phyloP scores from a whole-genome alignment of 73 alveolate species.

The Tetrahymena malaccensis region DNA sequence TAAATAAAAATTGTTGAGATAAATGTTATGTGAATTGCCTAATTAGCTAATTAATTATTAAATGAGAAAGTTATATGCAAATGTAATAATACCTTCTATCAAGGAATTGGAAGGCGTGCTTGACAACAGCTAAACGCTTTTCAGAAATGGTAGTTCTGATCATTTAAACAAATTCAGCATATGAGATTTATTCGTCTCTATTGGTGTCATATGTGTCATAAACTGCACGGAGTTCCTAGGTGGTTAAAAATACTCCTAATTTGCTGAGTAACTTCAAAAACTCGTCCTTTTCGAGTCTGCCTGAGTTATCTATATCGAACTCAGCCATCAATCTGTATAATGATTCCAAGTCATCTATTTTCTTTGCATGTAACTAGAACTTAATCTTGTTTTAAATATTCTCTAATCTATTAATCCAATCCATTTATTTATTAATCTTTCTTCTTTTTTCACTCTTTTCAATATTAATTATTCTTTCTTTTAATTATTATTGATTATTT shows the following conservation, averaged over 20 bases:
- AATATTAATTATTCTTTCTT: not conserved
- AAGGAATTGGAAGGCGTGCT: conserved; percentile 54
- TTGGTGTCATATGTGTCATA: conserved; percentile 61
- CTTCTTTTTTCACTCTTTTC: not conserved
- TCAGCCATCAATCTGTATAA: conserved; percentile 22
- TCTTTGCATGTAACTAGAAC: conserved; percentile 62
- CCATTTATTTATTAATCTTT: conserved; percentile 34
- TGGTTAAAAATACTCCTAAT: conserved; percentile 68
- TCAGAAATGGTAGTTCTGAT: conserved; percentile 57
- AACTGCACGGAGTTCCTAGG: conserved; percentile 65
- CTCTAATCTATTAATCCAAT: conserved; percentile 67
- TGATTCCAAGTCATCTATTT: conserved; percentile 50
- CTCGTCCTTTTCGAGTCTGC: conserved; percentile 63
- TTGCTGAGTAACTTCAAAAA: conserved; percentile 63
- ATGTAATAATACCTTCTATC: conserved; percentile 19
- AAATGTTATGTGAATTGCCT: not conserved
- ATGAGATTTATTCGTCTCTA: conserved; percentile 63
- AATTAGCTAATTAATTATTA: not conserved
- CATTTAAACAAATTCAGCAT: conserved; percentile 57
- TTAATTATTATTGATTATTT: not conserved
- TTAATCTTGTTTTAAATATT: conserved; percentile 57
- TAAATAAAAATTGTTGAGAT: not conserved
- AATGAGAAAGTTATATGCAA: not conserved
- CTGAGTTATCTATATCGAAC: conserved; percentile 64
- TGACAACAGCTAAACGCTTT: conserved; percentile 58